Evolutionary conservation across 2,329 filamentous ascomycete genomes (phyloP), one percentile per base, ranked within the genome.

Genomic region (Penicillium griseofulvum): DNA sequence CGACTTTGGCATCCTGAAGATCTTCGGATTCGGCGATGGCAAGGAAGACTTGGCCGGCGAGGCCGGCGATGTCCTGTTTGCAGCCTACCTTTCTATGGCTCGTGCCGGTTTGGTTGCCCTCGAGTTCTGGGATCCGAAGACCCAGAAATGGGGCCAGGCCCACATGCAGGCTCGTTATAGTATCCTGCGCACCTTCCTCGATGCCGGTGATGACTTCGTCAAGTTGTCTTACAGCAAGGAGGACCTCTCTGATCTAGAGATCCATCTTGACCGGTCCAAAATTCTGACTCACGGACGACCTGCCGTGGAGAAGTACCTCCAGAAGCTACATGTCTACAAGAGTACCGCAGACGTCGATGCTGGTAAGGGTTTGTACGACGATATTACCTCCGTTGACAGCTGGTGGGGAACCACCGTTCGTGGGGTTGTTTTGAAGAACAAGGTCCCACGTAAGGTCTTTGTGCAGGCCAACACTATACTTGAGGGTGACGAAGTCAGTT

Each of bases 81-180:
- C 87, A 0, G 87, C 89, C 2, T 99, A 97, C 72, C 83, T 99
- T 10, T 86, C 87, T 63, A 97, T 99, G 93, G 94, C 94, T 14
- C 86, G 92, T 36, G 91, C 91, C n/a, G 94, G 94, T 57, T 80
- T 99, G 42, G 84, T 87, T 6, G 89, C 92, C 1, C 82, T 97
- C 22, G 93, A 97, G 71, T 91, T 94, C 81, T 97, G 91, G 91
- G 91, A 97, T 68, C 91, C 91, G 6, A 92, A 92, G 77, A 87
- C 83, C 65, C 81, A 86, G 62, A 96, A 96, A 77, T 96, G 92
- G 92, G 92, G 92, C 9, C 92, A 96, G 74, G 84, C 89, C 61
- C 91, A 96, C 71, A 95, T 91, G 76, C 91, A 96, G 75, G 92
- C 91, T 22, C 88, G 92, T 11, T 97, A 91, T 76, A 90, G 88